These are phyloP conservation scores for Xerocomellus dryophilus DNA, from an alignment of 768 basidiomycete species.

Conservation along the genomic window DNA sequence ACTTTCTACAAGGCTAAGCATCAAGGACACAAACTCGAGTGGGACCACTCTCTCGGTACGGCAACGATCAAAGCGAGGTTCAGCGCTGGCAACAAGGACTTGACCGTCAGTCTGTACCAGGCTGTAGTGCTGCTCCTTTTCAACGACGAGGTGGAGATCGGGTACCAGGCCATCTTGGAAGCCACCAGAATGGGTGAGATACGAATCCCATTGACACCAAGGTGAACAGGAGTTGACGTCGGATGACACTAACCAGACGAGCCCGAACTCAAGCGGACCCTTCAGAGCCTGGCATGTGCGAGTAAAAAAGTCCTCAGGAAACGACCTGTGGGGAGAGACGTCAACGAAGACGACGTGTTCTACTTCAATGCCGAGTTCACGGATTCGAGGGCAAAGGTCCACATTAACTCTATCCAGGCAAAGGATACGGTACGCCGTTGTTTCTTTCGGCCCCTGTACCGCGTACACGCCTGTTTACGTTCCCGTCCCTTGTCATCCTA, in stretches of 20 bases:
- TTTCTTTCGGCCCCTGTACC: neutral
- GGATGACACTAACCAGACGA: constrained; percentile 45
- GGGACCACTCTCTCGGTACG: constrained; percentile 86
- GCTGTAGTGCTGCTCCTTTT: constrained; percentile 83
- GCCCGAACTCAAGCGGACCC: constrained; percentile 70
- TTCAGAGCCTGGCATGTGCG: constrained; percentile 91
- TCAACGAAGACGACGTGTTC: constrained; percentile 74
- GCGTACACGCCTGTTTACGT: neutral
- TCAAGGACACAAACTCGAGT: constrained; percentile 69
- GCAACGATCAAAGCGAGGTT: constrained; percentile 75
- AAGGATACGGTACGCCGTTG: constrained; percentile 73
- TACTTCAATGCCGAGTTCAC: constrained; percentile 79
- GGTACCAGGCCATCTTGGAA: constrained; percentile 64
- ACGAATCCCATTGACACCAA: neutral
- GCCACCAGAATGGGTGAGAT: constrained; percentile 70
- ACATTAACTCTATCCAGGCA: constrained; percentile 94
- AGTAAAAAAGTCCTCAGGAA: constrained; percentile 88
- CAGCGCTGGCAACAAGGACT: constrained; percentile 68
- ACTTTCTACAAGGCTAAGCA: constrained; percentile 79
- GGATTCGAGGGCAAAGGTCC: constrained; percentile 73
- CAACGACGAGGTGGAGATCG: constrained; percentile 61
- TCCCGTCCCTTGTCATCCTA: neutral
- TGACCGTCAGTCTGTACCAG: constrained; percentile 89
- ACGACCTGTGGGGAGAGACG: constrained; percentile 71
- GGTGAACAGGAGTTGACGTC: neutral